Conservation (phyloP, 352 stramenopile species). For the Pilasporangium apinafurcum region DNA sequence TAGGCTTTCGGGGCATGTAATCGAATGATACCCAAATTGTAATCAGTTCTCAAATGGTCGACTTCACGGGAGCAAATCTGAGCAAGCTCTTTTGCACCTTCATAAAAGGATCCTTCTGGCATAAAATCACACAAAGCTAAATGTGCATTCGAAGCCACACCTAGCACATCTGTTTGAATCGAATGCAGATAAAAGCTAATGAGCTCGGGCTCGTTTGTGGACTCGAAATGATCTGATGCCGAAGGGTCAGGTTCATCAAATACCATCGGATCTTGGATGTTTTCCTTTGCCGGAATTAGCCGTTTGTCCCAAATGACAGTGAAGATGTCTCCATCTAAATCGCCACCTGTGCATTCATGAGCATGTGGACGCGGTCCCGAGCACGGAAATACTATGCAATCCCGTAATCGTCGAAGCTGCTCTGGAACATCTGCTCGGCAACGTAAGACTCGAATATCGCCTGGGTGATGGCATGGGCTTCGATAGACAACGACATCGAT, state of each 20-base stretch:
- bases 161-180: slow-evolving; percentile 67
- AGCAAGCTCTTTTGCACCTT: slow-evolving; percentile 42
- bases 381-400: slow-evolving; percentile 79
- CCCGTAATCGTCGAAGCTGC: slow-evolving; percentile 35
- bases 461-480: slow-evolving; percentile 71
- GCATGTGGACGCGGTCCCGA: slow-evolving; percentile 58
- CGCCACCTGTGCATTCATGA: slow-evolving; percentile 73
- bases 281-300: slow-evolving; percentile 39
- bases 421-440: slow-evolving; percentile 43
- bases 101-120: slow-evolving; percentile 34
- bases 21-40: slow-evolving; percentile 49
- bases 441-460: slow-evolving; percentile 60
- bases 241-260: slow-evolving; percentile 20
- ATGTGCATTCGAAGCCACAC: slow-evolving; percentile 73
- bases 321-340: slow-evolving; percentile 79
- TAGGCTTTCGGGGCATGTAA: slow-evolving; percentile 45
- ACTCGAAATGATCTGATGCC: slow-evolving; percentile 15
- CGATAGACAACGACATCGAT: slow-evolving; percentile 64
- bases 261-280: slow-evolving; percentile 40
- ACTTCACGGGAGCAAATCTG: slow-evolving; percentile 69
- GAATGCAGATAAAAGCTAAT: slow-evolving; percentile 72
- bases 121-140: slow-evolving; percentile 55
- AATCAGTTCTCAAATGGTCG: slow-evolving; percentile 52
- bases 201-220: slow-evolving; percentile 35
- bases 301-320: slow-evolving; percentile 78